Percentiles rank a stretch among this genome's conserved stretches.
phyloP scores from a whole-genome alignment of 2,329 filamentous ascomycete genomes.

The Hortaea werneckii region DNA sequence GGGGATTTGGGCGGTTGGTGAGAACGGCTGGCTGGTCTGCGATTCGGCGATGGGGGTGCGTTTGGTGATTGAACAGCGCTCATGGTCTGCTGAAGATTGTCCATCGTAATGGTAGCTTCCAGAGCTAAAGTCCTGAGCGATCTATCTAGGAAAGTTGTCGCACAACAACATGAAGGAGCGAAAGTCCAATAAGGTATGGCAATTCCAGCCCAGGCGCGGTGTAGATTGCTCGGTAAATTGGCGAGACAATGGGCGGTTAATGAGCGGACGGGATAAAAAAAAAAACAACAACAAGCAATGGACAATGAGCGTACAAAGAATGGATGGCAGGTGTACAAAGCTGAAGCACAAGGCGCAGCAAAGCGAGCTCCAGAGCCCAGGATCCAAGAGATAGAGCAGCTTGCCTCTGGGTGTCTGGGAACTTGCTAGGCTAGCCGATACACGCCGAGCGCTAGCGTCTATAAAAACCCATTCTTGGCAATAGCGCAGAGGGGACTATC shows the following conservation, averaged over 20 bases:
- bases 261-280: not conserved
- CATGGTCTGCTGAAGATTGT: constrained; percentile 11
- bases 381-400: not conserved
- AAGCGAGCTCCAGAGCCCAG: not conserved
- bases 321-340: not conserved
- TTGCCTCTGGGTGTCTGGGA: not conserved
- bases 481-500: no score
- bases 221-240: not conserved
- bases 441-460: not conserved
- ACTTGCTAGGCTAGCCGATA: not conserved
- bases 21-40: constrained; percentile 4
- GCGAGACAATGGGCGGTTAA: not conserved
- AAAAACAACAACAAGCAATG: not conserved
- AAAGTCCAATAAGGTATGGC: not conserved
- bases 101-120: constrained; percentile 9
- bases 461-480: no score
- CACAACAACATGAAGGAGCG: not conserved
- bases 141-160: not conserved
- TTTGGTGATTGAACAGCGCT: constrained; percentile 6
- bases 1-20: constrained; percentile 7
- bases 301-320: not conserved
- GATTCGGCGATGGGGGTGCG: no score
- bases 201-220: not conserved
- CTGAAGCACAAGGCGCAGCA: not conserved
- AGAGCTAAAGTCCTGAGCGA: not conserved